phyloP scores from a whole-genome alignment of 2,329 filamentous ascomycete genomes.

The Epichloe sp. region DNA sequence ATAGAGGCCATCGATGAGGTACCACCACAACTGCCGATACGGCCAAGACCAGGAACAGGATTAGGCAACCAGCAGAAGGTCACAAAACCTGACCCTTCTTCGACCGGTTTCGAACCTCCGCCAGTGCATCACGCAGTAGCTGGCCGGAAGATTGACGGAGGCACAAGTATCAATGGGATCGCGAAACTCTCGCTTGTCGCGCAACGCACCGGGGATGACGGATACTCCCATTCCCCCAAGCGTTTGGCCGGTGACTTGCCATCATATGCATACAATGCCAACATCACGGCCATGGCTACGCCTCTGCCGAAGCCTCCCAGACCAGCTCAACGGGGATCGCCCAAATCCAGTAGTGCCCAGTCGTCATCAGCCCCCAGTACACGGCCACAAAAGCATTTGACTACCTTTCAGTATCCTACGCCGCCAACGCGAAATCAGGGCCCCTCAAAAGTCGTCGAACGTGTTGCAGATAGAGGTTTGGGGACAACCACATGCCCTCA shows the following conservation, averaged over 20 bases:
- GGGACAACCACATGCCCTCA: constrained; percentile 1
- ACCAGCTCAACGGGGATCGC: constrained; percentile 17
- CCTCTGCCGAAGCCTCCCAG: constrained; percentile 33
- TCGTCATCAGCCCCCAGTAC: constrained; percentile 14
- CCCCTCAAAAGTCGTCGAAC: constrained; percentile 24
- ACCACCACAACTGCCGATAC: constrained; percentile 34
- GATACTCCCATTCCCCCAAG: constrained; percentile 35
- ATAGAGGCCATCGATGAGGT: constrained; percentile 32
- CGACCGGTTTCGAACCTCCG: constrained; percentile 34
- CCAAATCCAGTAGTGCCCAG: constrained; percentile 9
- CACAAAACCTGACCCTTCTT: constrained; percentile 11
- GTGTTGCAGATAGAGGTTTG: constrained; percentile 12
- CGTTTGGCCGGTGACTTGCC: constrained; percentile 18
- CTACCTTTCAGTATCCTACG: constrained; percentile 16
- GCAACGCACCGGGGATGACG: constrained; percentile 29
- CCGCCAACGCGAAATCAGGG: constrained; percentile 18
- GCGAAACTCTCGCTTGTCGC: constrained; percentile 24
- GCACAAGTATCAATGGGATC: constrained; percentile 28
- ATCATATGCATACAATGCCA: constrained; percentile 5
- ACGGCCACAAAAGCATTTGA: constrained; percentile 12
- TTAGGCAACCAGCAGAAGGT: constrained; percentile 10
- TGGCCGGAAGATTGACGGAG: constrained; percentile 30
- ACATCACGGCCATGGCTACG: constrained; percentile 1
- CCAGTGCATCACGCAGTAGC: constrained; percentile 37
- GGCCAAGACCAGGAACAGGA: constrained; percentile 31